Percentiles rank a stretch among this genome's conserved stretches.
Evolutionary conservation across 371 early-diverging fungal genomes (phyloP).

Genomic region (Haplosporangium sp.): DNA sequence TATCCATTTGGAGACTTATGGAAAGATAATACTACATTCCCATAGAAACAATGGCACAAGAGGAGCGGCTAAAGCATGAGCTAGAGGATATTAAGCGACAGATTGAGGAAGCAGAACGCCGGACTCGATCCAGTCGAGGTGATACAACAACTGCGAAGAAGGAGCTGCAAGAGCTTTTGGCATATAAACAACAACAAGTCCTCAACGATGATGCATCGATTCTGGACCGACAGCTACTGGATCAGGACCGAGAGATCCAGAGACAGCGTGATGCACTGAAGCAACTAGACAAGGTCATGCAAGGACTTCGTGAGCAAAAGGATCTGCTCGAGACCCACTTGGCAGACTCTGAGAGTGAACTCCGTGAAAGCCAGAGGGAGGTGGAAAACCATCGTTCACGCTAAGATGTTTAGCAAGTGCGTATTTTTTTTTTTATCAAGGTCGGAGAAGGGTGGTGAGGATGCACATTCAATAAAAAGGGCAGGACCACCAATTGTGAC

Average conservation of each 20-base stretch:
- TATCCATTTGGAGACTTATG: too few species aligned
- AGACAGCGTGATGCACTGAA: constrained; percentile 50
- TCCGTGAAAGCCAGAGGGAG: constrained; percentile 50
- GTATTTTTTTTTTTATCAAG: too few species aligned
- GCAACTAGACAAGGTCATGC: constrained; percentile 53
- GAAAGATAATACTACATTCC: not conserved
- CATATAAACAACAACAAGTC: constrained; percentile 55
- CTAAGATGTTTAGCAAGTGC: too few species aligned
- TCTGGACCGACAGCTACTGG: constrained; percentile 41
- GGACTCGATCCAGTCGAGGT: constrained; percentile 32
- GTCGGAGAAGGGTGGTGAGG: too few species aligned
- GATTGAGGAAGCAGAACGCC: constrained; percentile 48
- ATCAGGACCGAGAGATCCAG: constrained; percentile 54
- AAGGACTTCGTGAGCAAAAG: constrained; percentile 53
- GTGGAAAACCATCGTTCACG: constrained; percentile 37
- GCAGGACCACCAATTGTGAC: too few species aligned
- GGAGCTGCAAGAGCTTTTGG: constrained; percentile 49
- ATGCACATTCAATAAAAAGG: too few species aligned
- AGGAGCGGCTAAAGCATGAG: constrained; percentile 48
- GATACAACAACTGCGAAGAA: constrained; percentile 17
- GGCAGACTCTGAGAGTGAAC: constrained; percentile 48
- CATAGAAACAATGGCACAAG: constrained; percentile 42
- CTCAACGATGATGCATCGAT: constrained; percentile 40
- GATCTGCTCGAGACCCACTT: constrained; percentile 50
- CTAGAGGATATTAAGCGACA: constrained; percentile 47